Percentiles rank a stretch among this genome's conserved stretches.
Conservation (phyloP, 2,329 filamentous ascomycete species). For the Neurospora crassa region DNA sequence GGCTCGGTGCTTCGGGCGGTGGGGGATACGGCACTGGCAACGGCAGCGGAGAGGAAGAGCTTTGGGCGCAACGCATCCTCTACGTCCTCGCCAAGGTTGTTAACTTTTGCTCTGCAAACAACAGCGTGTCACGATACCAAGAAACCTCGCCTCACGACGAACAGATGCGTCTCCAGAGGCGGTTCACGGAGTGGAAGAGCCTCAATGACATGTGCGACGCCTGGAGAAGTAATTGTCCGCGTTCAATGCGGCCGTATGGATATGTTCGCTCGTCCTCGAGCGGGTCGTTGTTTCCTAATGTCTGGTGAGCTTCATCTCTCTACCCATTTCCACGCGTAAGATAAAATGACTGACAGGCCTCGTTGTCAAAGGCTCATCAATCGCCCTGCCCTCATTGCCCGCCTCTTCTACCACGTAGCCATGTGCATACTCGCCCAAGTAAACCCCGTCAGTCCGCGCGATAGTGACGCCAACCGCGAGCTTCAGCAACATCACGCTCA, state of each 20-base stretch:
- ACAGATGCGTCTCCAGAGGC: conserved; percentile 52
- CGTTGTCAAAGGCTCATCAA: conserved; percentile 59
- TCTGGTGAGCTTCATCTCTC: conserved; percentile 52
- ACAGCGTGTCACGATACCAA: conserved; percentile 50
- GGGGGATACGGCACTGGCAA: conserved; percentile 29
- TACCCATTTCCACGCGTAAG: background rate
- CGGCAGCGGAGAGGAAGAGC: conserved; percentile 55
- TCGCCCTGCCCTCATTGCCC: conserved; percentile 68
- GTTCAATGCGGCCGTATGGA: conserved; percentile 79
- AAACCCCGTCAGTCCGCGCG: conserved; percentile 57
- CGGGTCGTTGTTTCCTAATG: conserved; percentile 72
- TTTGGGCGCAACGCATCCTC: conserved; percentile 82
- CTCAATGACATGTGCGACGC: conserved; percentile 74
- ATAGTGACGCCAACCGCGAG: conserved; percentile 56
- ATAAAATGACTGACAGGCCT: conserved; percentile 14
- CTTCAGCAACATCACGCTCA: conserved; percentile 67
- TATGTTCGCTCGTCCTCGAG: conserved; percentile 63
- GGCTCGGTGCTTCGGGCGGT: conserved; percentile 28
- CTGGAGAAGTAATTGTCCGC: conserved; percentile 71
- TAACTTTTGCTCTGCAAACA: conserved; percentile 59
- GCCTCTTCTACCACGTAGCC: conserved; percentile 82
- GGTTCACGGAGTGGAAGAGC: conserved; percentile 66
- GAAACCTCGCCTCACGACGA: conserved; percentile 52
- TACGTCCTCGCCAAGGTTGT: conserved; percentile 81
- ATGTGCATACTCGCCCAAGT: conserved; percentile 72